Conservation (phyloP, 1,284 basidiomycete genomes). For the Phellinidium pouzarii region DNA sequence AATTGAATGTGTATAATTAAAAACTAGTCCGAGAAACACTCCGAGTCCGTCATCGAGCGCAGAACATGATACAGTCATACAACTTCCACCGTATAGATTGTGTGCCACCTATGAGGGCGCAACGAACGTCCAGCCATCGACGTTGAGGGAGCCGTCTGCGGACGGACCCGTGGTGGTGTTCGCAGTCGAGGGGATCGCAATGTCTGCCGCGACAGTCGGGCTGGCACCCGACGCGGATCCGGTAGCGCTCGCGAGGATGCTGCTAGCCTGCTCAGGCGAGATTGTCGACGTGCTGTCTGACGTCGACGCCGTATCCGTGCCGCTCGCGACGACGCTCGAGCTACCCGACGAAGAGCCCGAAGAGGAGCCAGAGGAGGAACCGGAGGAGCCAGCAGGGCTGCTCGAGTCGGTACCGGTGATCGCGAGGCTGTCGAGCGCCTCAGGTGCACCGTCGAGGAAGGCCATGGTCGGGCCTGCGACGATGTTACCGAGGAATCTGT, state of each 20-base stretch:
- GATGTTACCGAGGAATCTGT: conserved; percentile 51
- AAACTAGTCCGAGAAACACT: background rate
- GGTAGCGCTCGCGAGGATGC: conserved; percentile 33
- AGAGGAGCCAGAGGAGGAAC: conserved; percentile 17
- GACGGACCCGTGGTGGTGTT: conserved; percentile 35
- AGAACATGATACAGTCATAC: background rate
- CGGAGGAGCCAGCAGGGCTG: too few relatives aligned
- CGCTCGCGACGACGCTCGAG: background rate
- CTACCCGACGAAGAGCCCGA: too few relatives aligned
- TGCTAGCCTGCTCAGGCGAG: conserved; percentile 39
- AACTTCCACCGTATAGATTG: background rate
- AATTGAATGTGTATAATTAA: background rate
- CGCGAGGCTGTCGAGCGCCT: conserved; percentile 43
- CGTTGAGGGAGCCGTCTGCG: conserved; percentile 31
- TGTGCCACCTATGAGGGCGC: background rate
- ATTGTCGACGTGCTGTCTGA: conserved; percentile 31
- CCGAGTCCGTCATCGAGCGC: conserved; percentile 1
- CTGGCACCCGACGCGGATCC: conserved; percentile 16
- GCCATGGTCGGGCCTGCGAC: conserved; percentile 67
- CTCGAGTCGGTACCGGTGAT: conserved; percentile 27
- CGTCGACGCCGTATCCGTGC: conserved; percentile 11
- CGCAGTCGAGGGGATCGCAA: conserved; percentile 20
- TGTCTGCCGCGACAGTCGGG: conserved; percentile 18
- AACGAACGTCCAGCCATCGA: conserved; percentile 27
- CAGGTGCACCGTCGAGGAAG: conserved; percentile 55